Percentiles rank a stretch among this genome's conserved stretches.
These are phyloP conservation scores for Diplodia seriata DNA, from an alignment of 2,329 filamentous ascomycete genomes.

Conservation along the genomic window DNA sequence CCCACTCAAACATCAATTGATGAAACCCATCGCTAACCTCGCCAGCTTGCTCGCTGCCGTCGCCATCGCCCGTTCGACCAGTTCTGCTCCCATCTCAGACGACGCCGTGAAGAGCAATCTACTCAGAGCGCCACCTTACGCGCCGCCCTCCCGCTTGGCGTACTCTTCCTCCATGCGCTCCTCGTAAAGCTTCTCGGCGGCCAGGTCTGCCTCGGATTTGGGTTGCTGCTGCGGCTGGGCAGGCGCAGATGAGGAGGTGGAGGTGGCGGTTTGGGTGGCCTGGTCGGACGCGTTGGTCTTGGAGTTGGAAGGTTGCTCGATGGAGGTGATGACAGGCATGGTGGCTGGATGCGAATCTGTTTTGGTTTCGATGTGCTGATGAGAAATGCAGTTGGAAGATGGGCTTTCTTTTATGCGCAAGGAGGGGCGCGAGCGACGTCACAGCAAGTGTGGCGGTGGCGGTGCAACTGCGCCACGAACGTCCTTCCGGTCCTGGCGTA, in stretches of 20 bases:
- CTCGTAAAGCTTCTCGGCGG: slow-evolving; percentile 37
- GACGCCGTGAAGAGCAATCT: too few species aligned
- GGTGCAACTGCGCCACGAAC: too few species aligned
- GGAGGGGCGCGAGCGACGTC: too few species aligned
- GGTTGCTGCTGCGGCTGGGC: slow-evolving; percentile 18
- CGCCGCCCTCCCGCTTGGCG: slow-evolving; percentile 37
- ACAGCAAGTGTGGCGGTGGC: too few species aligned
- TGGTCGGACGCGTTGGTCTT: slow-evolving; percentile 30
- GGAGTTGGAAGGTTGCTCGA: slow-evolving; percentile 35
- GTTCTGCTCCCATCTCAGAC: too few species aligned
- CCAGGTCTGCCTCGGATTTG: slow-evolving; percentile 36
- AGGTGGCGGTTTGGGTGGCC: neutral
- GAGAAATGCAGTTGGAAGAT: neutral
- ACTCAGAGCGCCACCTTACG: slow-evolving; percentile 10
- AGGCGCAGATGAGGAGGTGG: neutral
- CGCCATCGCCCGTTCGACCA: too few species aligned
- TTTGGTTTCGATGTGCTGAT: neutral
- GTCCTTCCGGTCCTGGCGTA: too few species aligned
- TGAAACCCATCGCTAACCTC: too few species aligned
- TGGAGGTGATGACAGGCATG: slow-evolving; percentile 33
- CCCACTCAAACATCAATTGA: too few species aligned
- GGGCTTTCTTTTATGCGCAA: slow-evolving; percentile 9
- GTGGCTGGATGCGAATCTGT: neutral
- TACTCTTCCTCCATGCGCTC: slow-evolving; percentile 39
- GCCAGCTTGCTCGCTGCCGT: too few species aligned